These are phyloP conservation scores for Boletus pseudopeckii DNA, from an alignment of 768 basidiomycete genomes.

Conservation along the genomic window DNA sequence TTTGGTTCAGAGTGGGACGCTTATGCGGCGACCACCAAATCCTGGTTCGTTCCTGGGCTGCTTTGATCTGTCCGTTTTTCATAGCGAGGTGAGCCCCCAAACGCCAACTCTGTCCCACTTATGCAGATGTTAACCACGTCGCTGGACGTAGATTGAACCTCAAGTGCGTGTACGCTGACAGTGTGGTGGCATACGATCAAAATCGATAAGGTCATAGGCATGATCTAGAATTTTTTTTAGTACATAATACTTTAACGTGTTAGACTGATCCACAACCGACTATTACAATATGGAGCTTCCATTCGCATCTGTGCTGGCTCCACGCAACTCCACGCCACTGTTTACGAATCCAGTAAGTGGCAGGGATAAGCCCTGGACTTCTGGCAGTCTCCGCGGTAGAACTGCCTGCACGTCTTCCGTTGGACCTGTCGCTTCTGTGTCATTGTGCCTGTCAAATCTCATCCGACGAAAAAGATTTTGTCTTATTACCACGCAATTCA, in stretches of 20 bases:
- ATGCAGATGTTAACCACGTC: not conserved
- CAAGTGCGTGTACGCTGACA: not conserved
- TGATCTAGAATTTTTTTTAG: not conserved
- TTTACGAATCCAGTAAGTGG: not conserved
- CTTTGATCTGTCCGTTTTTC: constrained; percentile 21
- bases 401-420: no score
- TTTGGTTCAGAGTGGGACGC: constrained; percentile 48
- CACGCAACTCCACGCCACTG: not conserved
- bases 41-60: constrained; percentile 51
- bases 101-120: no score
- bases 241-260: not conserved
- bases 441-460: no score
- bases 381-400: no score
- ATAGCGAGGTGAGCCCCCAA: not conserved
- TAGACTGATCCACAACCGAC: not conserved
- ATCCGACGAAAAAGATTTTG: not conserved
- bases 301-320: not conserved
- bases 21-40: constrained; percentile 43
- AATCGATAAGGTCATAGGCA: not conserved
- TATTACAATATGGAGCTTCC: not conserved
- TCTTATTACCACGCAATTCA: not conserved
- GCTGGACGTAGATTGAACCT: not conserved
- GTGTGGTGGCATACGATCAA: not conserved
- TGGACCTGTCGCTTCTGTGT: no score
- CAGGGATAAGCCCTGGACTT: no score